Conservation (phyloP, 352 stramenopile genomes). For the Phytophthora fragariae region DNA sequence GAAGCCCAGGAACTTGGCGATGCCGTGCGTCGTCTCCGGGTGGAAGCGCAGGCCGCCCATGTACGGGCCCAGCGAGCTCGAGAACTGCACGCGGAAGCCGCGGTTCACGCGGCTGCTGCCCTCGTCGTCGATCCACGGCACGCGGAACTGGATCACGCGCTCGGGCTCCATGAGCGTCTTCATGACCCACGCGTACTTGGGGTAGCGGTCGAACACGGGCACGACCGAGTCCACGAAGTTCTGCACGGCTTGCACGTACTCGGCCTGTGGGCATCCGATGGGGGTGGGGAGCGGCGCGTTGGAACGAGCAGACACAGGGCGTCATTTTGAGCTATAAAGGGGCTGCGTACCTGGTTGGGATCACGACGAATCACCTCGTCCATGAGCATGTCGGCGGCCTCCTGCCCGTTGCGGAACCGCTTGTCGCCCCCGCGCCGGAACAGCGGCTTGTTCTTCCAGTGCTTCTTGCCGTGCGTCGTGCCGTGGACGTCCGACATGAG, state of each 20-base stretch:
- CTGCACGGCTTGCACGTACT: constrained; percentile 78
- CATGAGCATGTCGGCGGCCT: constrained; percentile 95
- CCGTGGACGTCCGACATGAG: constrained; percentile 92
- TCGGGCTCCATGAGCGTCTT: constrained; percentile 97
- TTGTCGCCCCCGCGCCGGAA: constrained; percentile 97
- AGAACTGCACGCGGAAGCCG: constrained; percentile 98
- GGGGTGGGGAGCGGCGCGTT: constrained; percentile 13
- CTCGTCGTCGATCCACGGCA: constrained; percentile 97
- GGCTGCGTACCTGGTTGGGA: constrained; percentile 61
- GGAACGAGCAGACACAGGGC: constrained; percentile 22
- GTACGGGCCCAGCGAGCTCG: constrained; percentile 91
- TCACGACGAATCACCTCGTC: constrained; percentile 82
- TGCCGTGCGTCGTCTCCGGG: constrained; percentile 88
- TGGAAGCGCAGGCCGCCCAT: constrained; percentile 97
- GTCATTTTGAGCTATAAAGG: constrained; percentile 16
- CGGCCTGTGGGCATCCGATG: constrained; percentile 22
- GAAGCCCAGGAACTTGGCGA: constrained; percentile 94
- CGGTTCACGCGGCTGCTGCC: constrained; percentile 96
- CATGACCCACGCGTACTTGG: constrained; percentile 92
- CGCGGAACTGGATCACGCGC: constrained; percentile 95
- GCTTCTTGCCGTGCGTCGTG: constrained; percentile 89
- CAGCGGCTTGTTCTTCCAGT: constrained; percentile 97
- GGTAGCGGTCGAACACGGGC: constrained; percentile 88
- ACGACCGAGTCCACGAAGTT: constrained; percentile 87
- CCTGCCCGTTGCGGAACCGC: constrained; percentile 95